phyloP scores from a whole-genome alignment of 2,329 filamentous ascomycete genomes.

The Paraphoma chrysanthemicola region DNA sequence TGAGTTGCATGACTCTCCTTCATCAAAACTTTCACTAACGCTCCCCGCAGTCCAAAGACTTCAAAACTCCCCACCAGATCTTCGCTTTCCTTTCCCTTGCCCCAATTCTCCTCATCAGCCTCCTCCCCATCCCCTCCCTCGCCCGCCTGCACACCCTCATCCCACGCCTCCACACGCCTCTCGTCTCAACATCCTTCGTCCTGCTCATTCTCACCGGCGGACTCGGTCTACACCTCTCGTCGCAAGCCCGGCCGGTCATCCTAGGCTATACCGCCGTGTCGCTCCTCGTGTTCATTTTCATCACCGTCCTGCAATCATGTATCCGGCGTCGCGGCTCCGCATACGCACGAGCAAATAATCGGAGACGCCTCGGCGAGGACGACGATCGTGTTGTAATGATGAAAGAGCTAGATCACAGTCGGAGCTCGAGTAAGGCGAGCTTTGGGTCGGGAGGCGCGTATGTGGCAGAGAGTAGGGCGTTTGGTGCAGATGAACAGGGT shows the following conservation, averaged over 20 bases:
- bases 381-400: conserved; percentile 33
- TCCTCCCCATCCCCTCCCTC: conserved; percentile 32
- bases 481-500: conserved; percentile 14
- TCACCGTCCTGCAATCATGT: conserved; percentile 27
- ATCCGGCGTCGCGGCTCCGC: conserved; percentile 36
- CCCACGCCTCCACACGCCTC: conserved; percentile 45
- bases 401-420: conserved; percentile 18
- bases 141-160: conserved; percentile 48
- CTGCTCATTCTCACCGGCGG: conserved; percentile 42
- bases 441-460: conserved; percentile 10
- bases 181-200: conserved; percentile 51
- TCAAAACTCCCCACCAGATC: conserved; percentile 56
- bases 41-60: conserved; percentile 47
- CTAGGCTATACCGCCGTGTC: conserved; percentile 37
- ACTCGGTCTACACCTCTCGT: conserved; percentile 39
- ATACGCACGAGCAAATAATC: conserved; percentile 23
- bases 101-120: conserved; percentile 32
- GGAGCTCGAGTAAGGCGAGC: conserved; percentile 12
- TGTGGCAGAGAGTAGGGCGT: conserved; percentile 7
- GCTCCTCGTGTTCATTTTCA: conserved; percentile 31
- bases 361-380: conserved; percentile 16
- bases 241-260: conserved; percentile 28
- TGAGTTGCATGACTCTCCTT: conserved; percentile 26
- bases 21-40: background rate
- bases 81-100: conserved; percentile 58